A percentile compares a stretch with the other conserved stretches of the same genome.
These are phyloP conservation scores for Hysterium pulicare DNA, from an alignment of 2,329 filamentous ascomycete species.

Conservation along the genomic window DNA sequence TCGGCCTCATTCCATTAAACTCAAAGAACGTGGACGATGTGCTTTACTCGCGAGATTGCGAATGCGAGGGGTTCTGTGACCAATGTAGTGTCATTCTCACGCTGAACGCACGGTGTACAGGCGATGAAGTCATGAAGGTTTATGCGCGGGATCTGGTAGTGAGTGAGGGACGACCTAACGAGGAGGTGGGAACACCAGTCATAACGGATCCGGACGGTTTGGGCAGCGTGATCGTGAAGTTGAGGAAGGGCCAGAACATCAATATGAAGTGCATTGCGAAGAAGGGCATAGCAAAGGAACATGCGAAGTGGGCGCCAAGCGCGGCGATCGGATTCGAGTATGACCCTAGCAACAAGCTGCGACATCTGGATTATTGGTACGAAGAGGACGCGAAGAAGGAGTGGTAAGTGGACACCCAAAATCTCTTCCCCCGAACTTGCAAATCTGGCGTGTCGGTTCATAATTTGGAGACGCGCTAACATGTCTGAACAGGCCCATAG, in stretches of 20 bases:
- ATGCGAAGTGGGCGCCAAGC: conserved; percentile 95
- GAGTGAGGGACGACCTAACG: conserved; percentile 65
- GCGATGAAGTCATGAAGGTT: conserved; percentile 86
- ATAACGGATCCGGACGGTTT: conserved; percentile 78
- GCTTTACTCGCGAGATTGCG: conserved; percentile 87
- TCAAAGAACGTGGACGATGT: conserved; percentile 79
- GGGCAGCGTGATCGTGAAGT: conserved; percentile 83
- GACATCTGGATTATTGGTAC: conserved; percentile 92
- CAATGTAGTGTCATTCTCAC: conserved; percentile 82
- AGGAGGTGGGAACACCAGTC: conserved; percentile 74
- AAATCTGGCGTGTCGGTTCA: background rate
- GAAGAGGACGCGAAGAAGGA: conserved; percentile 78
- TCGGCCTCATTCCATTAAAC: conserved; percentile 85
- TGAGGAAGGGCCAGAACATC: conserved; percentile 85
- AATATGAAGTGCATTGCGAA: conserved; percentile 90
- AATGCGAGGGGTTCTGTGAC: conserved; percentile 93
- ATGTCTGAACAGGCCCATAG: conserved; percentile 66
- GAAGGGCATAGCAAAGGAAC: conserved; percentile 98
- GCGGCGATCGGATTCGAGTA: conserved; percentile 95
- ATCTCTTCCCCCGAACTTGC: background rate
- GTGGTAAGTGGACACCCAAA: conserved; percentile 60
- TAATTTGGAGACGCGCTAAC: background rate
- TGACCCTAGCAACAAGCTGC: conserved; percentile 93
- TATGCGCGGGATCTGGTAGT: conserved; percentile 87
- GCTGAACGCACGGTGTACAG: conserved; percentile 80